These are phyloP conservation scores for Pachysolen tannophilus DNA, from an alignment of 805 yeast species.

Conservation along the genomic window DNA sequence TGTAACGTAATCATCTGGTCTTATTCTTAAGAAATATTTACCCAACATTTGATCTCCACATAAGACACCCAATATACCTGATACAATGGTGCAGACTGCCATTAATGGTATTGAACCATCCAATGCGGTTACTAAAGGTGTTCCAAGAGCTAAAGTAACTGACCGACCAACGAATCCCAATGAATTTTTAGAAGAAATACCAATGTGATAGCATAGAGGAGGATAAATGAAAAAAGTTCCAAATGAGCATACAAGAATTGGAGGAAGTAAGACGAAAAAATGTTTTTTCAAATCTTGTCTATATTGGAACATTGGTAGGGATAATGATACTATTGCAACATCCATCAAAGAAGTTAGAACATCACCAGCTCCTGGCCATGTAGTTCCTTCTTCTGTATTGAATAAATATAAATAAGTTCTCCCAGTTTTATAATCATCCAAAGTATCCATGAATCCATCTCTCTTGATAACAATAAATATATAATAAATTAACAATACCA, in stretches of 20 bases:
- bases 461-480: slow-evolving; percentile 48
- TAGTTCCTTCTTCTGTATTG: slow-evolving; percentile 25
- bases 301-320: slow-evolving; percentile 73
- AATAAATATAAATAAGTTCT: slow-evolving; percentile 55
- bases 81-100: slow-evolving; percentile 71
- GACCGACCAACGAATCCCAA: slow-evolving; percentile 75
- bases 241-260: slow-evolving; percentile 46
- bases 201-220: slow-evolving; percentile 54
- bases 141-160: slow-evolving; percentile 72
- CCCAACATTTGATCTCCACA: slow-evolving; percentile 48
- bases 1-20: slow-evolving; percentile 60
- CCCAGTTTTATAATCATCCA: slow-evolving; percentile 60
- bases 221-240: slow-evolving; percentile 66
- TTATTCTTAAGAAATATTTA: slow-evolving; percentile 34
- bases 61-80: slow-evolving; percentile 71
- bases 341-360: slow-evolving; percentile 65
- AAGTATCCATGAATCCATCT: slow-evolving; percentile 41
- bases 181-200: slow-evolving; percentile 51
- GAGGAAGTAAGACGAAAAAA: slow-evolving; percentile 50
- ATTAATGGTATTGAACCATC: slow-evolving; percentile 65
- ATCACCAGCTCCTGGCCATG: slow-evolving; percentile 80
- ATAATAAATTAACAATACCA: slow-evolving; percentile 56
- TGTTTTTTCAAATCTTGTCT: slow-evolving; percentile 54
- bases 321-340: slow-evolving; percentile 64
- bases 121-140: slow-evolving; percentile 60